Evolutionary conservation across 768 basidiomycete species (phyloP), one percentile per base, ranked within the genome.

Genomic region (Pleurotus tuber-regium): DNA sequence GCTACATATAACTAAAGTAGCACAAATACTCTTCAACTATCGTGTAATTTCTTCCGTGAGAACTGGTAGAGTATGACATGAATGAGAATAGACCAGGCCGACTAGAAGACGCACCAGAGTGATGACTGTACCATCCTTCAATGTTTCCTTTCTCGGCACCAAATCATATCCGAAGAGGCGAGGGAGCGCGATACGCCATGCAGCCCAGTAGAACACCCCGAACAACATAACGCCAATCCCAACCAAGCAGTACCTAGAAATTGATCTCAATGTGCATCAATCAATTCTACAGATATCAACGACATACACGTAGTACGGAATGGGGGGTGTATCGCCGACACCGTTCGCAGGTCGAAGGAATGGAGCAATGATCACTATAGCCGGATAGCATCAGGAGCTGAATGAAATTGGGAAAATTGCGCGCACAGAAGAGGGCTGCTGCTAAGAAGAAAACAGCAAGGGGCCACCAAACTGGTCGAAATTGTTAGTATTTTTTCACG

Each of bases 321-420:
- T 59, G 11, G 83, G 79, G 10, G 80, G 80, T 0, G 82, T 82
- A 55, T 84, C 81, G 10, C 82, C 83, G 1, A 78, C 70, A 11
- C 73, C 70, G 54, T 78, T 78, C 0, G 78, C 68, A 2, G 83
- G 83, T n/a, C 56, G 73, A 6, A 84, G 46, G 69, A 82, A 84
- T 0, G 83, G 83, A 1, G 75, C 75, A 6, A 83, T 58, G 4
- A 84, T 67, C 6, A 85, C 82, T 77, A 14, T 23, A 28, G 26
- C 0, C 8, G 12, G 0, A n/a, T 16, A 4, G 10, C 4, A 0
- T 38, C 21, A n/a, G 9, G 12, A 7, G 35, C n/a, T n/a, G n/a
- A n/a, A n/a, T n/a, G n/a, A n/a, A 41, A 47, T 4, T n/a, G n/a
- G n/a, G n/a, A n/a, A 19, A 18, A 18, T 2, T 35, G 10, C 5